Base-by-base conservation (phyloP, 2,329 filamentous ascomycete genomes). In the Colletotrichum liaoningense region DNA sequence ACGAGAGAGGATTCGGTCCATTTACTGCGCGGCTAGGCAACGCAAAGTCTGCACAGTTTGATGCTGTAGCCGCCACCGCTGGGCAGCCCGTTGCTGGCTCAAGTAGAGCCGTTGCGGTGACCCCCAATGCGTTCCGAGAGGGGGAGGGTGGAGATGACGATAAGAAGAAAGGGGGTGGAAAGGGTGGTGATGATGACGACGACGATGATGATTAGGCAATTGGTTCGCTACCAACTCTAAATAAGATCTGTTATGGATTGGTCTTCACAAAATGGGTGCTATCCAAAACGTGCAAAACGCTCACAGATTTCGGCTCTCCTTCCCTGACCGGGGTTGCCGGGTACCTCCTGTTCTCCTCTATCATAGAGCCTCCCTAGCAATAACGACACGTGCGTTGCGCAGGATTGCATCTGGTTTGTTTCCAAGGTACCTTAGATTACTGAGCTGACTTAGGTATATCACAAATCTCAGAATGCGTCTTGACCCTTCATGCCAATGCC, bases 31-130 rank as follows among this genome's bases (percentile, higher is more conserved):
- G 77, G 19, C 80, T 84, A 1, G 84, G 76, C 2, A 77, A 77
- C 4, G 85, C 79, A 14, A 83, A 81, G 65, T 77, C 79, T 19
- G 76, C 79, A 30, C 83, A 83, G 69, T 82, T 82, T 55, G 84
- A 75, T 4, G 83, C 73, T 0, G 83, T 83, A 78, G 84, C 84
- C 30, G 85, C 77, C 26, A 79, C 79, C n/a, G 84, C 82, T 3
- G 83, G 83, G 1, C 81, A 73, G 22, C 77, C 80, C 2, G 79
- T 80, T 38, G 79, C 81, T 0, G 80, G 73, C 1, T 77, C 77
- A 4, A 64, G 60, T 2, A 46, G 67, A 4, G 78, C 78, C 11
- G 60, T 75, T 14, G 67, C 73, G 4, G 75, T 76, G 0, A 63
- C 63, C 16, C 67, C 72, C 5, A 70, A 67, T 26, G 75, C 69